Base-by-base conservation (phyloP, 2,329 filamentous ascomycete species). In the Rhexocercosporidium sp. region DNA sequence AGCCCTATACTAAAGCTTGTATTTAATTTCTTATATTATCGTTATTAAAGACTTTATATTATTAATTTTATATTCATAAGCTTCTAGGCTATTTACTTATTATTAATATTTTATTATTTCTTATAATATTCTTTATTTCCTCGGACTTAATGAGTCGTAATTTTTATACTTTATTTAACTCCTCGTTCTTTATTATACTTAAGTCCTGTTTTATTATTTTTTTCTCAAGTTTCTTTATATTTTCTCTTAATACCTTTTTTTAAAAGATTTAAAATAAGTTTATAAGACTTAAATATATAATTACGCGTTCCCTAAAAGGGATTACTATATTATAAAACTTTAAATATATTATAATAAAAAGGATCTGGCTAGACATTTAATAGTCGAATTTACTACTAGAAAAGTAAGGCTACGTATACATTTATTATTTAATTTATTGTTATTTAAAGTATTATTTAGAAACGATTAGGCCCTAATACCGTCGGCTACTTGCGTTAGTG, bases 31-130 rank as follows among this genome's bases (percentile, higher is more conserved):
- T 41, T n/a, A 59, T 41, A 59, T 44, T 7, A n/a, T 44, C 34
- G 31, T 41, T 59, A 7, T 7, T 16, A 44, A n/a, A 59, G n/a
- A 59, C 44, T 46, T 46, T 18, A 46, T n/a, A n/a, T 59, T 3
- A n/a, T 44, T 3, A 44, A 29, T 7, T 46, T 29, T 22, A 29
- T 20, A 41, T 14, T n/a, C 27, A 25, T 6, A 59, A 44, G 25
- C 12, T n/a, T 3, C 20, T 8, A 25, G 34, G 34, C 16, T 25
- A n/a, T n/a, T 46, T 59, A 59, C 56, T n/a, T 11, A 46, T 59
- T 16, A 59, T n/a, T 29, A 59, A 34, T n/a, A 59, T 59, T 9
- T 59, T 59, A n/a, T 34, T 34, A 41, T 59, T 31, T 59, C 31
- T 59, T 59, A n/a, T 22, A 59, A 16, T 59, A 20, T 37, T 12